Evolutionary conservation across 176 grass and related monocot species (phyloP), one percentile per base, ranked within the genome.

Genomic region (Puya raimondii): DNA sequence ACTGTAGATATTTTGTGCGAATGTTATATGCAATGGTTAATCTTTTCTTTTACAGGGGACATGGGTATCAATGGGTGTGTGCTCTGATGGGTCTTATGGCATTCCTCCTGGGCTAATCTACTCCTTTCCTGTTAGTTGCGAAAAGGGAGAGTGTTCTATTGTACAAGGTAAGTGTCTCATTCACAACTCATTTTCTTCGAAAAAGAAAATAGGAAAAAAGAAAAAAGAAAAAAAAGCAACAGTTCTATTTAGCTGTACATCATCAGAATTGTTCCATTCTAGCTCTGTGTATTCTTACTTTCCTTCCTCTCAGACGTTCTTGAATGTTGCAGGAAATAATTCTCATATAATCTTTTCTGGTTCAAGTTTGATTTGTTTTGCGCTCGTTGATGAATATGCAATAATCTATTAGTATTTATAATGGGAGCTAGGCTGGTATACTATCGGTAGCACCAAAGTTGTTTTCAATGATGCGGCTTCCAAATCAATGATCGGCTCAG

Each of bases 61-160:
- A 21, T 90, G 91, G 87, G 82, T 91, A 64, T 91, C 91, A 18
- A 96, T 96, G 87, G 87, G 87, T 15, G 87, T 88, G 25, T 88
- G 71, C 76, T 91, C 84, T 7, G 87, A 96, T n/a, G 87, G 91
- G 14, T 76, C 79, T 69, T 83, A 88, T 16, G 68, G 64, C 76
- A 65, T 91, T 49, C 87, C 84, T 29, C 51, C 73, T 2, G 91
- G 80, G 23, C 12, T 88, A 23, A 76, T 85, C 79, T 96, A 81
- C 33, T 91, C 84, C 48, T 91, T 90, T 17, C 91, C 87, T 23
- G 82, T 88, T 65, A 85, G 76, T n/a, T 90, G 91, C 48, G 76
- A 87, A 3, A 87, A 87, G 61, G 81, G 81, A 22, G 81, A 90
- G 67, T 96, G 87, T 84, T 50, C 78, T 6, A 76, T 91, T 67